These are phyloP conservation scores for Leccinum broughii DNA, from an alignment of 768 basidiomycete species.

Conservation along the genomic window DNA sequence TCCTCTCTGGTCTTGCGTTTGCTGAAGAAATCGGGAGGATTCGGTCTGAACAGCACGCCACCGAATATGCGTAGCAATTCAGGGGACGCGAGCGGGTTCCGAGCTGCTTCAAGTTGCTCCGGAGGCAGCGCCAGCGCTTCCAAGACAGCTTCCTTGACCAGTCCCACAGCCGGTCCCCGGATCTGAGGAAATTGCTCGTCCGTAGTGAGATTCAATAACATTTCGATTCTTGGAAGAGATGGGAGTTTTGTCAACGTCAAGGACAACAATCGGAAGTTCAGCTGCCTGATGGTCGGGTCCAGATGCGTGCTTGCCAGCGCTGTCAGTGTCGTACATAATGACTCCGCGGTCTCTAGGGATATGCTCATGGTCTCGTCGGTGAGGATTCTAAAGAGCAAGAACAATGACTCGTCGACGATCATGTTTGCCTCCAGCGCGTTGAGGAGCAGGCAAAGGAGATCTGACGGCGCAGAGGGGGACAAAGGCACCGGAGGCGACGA, in stretches of 20 bases:
- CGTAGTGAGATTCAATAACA: slow-evolving; percentile 53
- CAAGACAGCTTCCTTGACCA: slow-evolving; percentile 67
- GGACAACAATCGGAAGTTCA: slow-evolving; percentile 60
- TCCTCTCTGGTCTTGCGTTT: slow-evolving; percentile 39
- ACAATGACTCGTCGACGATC: slow-evolving; percentile 60
- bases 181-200: slow-evolving; percentile 61
- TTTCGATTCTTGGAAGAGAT: slow-evolving; percentile 48
- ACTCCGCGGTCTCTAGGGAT: slow-evolving; percentile 46
- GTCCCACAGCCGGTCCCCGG: slow-evolving; percentile 64
- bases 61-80: slow-evolving; percentile 59
- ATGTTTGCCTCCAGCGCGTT: slow-evolving; percentile 53
- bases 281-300: slow-evolving; percentile 56
- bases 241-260: slow-evolving; percentile 51
- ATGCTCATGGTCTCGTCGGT: slow-evolving; percentile 22
- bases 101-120: slow-evolving; percentile 4
- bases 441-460: slow-evolving; percentile 45
- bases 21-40: slow-evolving; percentile 53
- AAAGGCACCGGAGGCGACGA: slow-evolving; percentile 17
- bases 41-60: slow-evolving; percentile 55
- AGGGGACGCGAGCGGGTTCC: slow-evolving; percentile 54
- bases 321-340: slow-evolving; percentile 52
- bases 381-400: slow-evolving; percentile 45
- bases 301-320: slow-evolving; percentile 62
- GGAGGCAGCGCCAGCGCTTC: slow-evolving; percentile 43
- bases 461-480: slow-evolving; percentile 12